Evolutionary conservation across 805 yeast genomes (phyloP).

Genomic region (Pichia cephalocereana): DNA sequence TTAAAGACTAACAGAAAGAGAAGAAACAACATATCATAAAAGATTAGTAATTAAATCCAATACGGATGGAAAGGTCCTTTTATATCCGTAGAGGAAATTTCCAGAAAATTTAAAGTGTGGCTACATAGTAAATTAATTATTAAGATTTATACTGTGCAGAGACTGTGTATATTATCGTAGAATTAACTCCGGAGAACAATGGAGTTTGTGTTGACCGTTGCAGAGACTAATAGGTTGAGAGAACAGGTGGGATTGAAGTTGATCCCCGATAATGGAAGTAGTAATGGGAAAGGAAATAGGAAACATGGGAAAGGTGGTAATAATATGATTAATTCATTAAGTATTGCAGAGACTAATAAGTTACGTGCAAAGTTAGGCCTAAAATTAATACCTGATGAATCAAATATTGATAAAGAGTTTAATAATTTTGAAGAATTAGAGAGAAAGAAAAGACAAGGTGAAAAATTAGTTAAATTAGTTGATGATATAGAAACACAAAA

Average conservation of each 20-base stretch:
- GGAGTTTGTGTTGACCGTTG: constrained; percentile 26
- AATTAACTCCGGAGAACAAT: background rate
- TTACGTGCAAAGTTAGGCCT: constrained; percentile 36
- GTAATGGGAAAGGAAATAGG: no score
- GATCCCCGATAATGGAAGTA: constrained; percentile 31
- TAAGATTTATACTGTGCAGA: no score
- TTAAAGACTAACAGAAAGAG: background rate
- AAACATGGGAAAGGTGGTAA: no score
- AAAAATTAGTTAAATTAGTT: constrained; percentile 4
- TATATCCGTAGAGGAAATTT: no score
- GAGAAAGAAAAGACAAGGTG: constrained; percentile 15
- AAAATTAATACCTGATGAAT: constrained; percentile 37
- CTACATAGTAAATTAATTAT: no score
- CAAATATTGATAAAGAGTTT: constrained; percentile 21
- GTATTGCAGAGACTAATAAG: constrained; percentile 39
- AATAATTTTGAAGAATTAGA: constrained; percentile 30
- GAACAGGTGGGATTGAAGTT: constrained; percentile 34
- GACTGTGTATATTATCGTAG: no score
- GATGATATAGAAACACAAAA: constrained; percentile 10
- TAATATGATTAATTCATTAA: constrained; percentile 11
- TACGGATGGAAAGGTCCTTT: no score
- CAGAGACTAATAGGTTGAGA: constrained; percentile 41
- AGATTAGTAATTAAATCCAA: no score
- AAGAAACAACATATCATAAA: background rate
- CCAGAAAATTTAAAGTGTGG: no score